These are phyloP conservation scores for Boletellus emodensis DNA, from an alignment of 768 basidiomycete species.

Conservation along the genomic window DNA sequence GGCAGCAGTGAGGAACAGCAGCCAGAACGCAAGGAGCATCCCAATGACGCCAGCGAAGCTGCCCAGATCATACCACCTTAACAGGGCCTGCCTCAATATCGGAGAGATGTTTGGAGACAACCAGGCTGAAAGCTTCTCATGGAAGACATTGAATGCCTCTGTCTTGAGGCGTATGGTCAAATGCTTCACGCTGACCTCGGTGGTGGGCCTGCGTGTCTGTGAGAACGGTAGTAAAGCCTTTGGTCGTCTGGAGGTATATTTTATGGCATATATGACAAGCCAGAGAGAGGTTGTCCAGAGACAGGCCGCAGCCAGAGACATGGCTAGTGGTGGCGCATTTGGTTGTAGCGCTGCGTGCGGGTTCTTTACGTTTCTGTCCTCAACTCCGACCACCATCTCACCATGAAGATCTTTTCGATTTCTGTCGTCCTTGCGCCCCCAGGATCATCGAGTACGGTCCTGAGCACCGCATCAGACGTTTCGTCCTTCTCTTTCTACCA, in stretches of 20 bases:
- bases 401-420: constrained; percentile 87
- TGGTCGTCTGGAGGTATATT: constrained; percentile 16
- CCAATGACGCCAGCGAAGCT: constrained; percentile 43
- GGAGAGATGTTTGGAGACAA: constrained; percentile 33
- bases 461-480: constrained; percentile 72
- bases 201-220: constrained; percentile 15
- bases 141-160: constrained; percentile 43
- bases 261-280: constrained; percentile 24
- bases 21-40: constrained; percentile 39
- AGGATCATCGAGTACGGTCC: constrained; percentile 56
- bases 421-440: constrained; percentile 68
- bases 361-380: background rate
- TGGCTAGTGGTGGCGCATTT: constrained; percentile 2
- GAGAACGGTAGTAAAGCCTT: constrained; percentile 22
- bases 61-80: constrained; percentile 49
- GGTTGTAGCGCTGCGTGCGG: background rate
- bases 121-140: constrained; percentile 40
- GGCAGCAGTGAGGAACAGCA: constrained; percentile 36
- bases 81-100: constrained; percentile 27
- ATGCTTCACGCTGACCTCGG: constrained; percentile 23
- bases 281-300: constrained; percentile 24
- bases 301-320: constrained; percentile 17
- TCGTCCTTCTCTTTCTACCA: constrained; percentile 95
- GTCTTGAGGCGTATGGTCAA: constrained; percentile 42
- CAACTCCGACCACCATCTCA: constrained; percentile 9